Base-by-base conservation (phyloP, 805 yeast species). In the Saccharomycodes ludwigii region DNA sequence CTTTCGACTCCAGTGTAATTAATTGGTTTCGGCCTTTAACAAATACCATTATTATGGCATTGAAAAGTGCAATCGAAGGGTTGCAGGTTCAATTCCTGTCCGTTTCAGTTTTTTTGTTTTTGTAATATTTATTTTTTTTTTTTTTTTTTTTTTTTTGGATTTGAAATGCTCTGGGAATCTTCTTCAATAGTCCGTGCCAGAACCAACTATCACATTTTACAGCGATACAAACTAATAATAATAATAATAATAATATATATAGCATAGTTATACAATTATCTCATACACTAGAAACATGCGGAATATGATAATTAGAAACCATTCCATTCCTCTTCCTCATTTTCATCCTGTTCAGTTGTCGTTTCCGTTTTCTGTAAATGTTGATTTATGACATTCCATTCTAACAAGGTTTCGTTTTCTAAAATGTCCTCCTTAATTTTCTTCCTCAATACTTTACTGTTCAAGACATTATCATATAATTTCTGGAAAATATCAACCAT, bases 41-140 rank as follows among this genome's bases (percentile, higher is more conserved):
- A 16, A 10, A 16, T 4, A 16, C 8, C 15, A 4, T 4, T 11
- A 15, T 14, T 16, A 25, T 8, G 14, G 14, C 12, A 11, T 24
- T 13, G 43, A 42, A 40, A 28, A 28, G 42, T 44, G 50, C 47
- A 56, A 66, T 66, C 75, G 66, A 65, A 66, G 64, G 75, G 75
- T 67, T 68, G 75, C 73, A 68, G 73, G 75, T 68, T 68, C 75
- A 64, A 68, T 65, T 68, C 75, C 73, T 68, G 75, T 67, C 71
- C 69, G 73, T 67, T 69, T 65, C 71, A 66, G 41, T 46, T 47
- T 46, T 44, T 48, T 37, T 43, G n/a, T n/a, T n/a, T n/a, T n/a
- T n/a, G n/a, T n/a, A n/a, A n/a, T n/a, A n/a, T n/a, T n/a, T n/a
- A n/a, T n/a, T n/a, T n/a, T n/a, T n/a, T n/a, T n/a, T n/a, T n/a